A percentile compares a stretch with the other conserved stretches of the same genome.
These are phyloP conservation scores for Capillidium rhysosporum DNA, from an alignment of 371 early-diverging fungal genomes.

Conservation along the genomic window DNA sequence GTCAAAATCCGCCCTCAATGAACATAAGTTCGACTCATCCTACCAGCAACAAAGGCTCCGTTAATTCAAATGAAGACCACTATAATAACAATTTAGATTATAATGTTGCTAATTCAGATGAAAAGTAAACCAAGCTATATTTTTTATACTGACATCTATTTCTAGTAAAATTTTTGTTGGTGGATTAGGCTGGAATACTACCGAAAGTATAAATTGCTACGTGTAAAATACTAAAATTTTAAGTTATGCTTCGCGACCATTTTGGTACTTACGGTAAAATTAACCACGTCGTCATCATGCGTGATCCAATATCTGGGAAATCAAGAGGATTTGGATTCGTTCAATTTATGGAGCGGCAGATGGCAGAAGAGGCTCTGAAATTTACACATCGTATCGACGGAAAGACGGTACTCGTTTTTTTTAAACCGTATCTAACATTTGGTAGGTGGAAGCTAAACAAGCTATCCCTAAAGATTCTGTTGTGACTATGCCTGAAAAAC, in stretches of 20 bases:
- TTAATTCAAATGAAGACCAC: background rate
- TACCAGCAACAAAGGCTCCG: background rate
- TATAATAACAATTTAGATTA: background rate
- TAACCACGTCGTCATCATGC: slow-evolving; percentile 61
- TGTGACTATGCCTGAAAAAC: slow-evolving; percentile 22
- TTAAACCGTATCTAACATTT: background rate
- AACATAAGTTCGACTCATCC: background rate
- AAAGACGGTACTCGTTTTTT: slow-evolving; percentile 36
- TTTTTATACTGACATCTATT: background rate
- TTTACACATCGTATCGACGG: slow-evolving; percentile 63
- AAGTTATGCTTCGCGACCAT: slow-evolving; percentile 49
- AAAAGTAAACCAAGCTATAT: background rate
- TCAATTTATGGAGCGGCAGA: slow-evolving; percentile 43
- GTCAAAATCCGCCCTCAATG: background rate
- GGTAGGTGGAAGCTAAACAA: slow-evolving; percentile 72
- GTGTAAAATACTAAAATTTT: slow-evolving; percentile 4
- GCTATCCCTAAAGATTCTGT: slow-evolving; percentile 64
- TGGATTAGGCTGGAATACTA: slow-evolving; percentile 82
- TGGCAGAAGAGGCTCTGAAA: slow-evolving; percentile 48
- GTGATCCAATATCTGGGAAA: slow-evolving; percentile 50
- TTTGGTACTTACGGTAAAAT: slow-evolving; percentile 54
- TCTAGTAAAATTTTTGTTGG: slow-evolving; percentile 83
- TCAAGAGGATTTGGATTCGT: slow-evolving; percentile 86
- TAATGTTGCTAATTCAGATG: background rate
- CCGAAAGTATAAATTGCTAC: slow-evolving; percentile 38